Evolutionary conservation across 305 asterid species (phyloP).

Genomic region (Rubia balearica): DNA sequence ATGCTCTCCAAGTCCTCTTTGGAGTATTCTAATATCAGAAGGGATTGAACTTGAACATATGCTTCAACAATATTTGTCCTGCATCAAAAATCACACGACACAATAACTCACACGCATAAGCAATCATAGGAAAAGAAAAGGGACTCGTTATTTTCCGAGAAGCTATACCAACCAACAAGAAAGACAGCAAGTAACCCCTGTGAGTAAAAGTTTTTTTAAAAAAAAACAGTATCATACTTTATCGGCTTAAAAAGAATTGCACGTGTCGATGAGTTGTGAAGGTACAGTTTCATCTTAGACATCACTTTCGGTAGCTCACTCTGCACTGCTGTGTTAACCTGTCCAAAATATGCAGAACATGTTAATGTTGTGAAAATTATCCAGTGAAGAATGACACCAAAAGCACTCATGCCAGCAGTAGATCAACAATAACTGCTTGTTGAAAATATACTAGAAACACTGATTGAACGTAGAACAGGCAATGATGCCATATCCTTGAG

Average conservation of each 20-base stretch:
- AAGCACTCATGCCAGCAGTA: not conserved
- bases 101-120: not conserved
- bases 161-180: not conserved
- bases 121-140: not conserved
- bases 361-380: not conserved
- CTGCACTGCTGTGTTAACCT: conserved; percentile 74
- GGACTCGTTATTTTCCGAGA: not conserved
- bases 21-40: conserved; percentile 66
- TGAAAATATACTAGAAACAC: not conserved
- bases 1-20: conserved; percentile 52
- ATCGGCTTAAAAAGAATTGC: conserved; percentile 94
- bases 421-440: not conserved
- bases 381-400: not conserved
- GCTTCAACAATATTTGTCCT: conserved; percentile 94
- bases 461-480: not conserved
- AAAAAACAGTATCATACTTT: conserved; percentile 43
- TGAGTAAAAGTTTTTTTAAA: not conserved
- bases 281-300: conserved; percentile 91
- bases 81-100: conserved; percentile 19
- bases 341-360: conserved; percentile 21
- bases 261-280: conserved; percentile 88
- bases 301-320: conserved; percentile 74
- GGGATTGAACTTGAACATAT: conserved; percentile 64
- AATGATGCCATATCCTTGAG: too few species aligned
- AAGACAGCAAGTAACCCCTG: not conserved